A percentile compares a stretch with the other conserved stretches of the same genome.
Conservation (phyloP, 805 yeast species). For the Wickerhamomyces chambardii region DNA sequence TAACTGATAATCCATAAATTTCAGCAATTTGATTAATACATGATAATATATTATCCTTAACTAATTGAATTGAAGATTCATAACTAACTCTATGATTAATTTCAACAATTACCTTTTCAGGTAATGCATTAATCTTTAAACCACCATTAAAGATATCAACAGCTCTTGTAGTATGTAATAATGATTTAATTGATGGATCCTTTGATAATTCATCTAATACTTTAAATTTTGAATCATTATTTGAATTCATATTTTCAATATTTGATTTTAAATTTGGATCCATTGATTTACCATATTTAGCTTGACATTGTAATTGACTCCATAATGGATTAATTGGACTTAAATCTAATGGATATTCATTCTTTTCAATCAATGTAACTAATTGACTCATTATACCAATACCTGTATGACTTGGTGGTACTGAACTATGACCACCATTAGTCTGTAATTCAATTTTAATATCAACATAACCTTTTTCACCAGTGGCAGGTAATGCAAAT, state of each 20-base stretch:
- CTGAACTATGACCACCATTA: conserved; percentile 72
- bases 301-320: conserved; percentile 2
- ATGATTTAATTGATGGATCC: conserved; percentile 14
- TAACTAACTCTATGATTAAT: conserved; percentile 60
- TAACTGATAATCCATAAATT: conserved; percentile 36
- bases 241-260: conserved; percentile 25
- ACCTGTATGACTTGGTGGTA: conserved; percentile 72
- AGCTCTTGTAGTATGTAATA: conserved; percentile 58
- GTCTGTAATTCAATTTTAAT: conserved; percentile 39
- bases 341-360: conserved; percentile 36
- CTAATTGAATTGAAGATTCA: conserved; percentile 35
- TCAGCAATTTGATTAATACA: conserved; percentile 34
- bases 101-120: conserved; percentile 46
- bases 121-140: conserved; percentile 67
- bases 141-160: conserved; percentile 65
- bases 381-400: conserved; percentile 67
- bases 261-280: conserved; percentile 13
- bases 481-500: conserved; percentile 45
- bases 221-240: conserved; percentile 23
- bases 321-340: conserved; percentile 42
- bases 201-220: conserved; percentile 20
- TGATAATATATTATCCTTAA: conserved; percentile 27
- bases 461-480: conserved; percentile 56
- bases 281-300: conserved; percentile 6
- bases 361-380: conserved; percentile 43